These are phyloP conservation scores for Epichloe amarillans DNA, from an alignment of 2,329 filamentous ascomycete genomes.

Conservation along the genomic window DNA sequence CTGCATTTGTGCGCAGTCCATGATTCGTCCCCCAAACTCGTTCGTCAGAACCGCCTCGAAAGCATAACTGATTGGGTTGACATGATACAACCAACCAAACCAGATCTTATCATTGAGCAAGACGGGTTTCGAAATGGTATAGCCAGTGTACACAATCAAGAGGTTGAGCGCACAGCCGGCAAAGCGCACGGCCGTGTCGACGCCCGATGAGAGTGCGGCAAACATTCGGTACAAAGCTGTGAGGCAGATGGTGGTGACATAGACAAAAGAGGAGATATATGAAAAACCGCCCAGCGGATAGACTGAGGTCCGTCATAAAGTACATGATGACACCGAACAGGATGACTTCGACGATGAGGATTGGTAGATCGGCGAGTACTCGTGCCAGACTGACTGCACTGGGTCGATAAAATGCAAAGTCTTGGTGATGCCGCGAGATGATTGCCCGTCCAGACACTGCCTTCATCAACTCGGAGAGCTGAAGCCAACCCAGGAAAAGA, in stretches of 20 bases:
- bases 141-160: constrained; percentile 32
- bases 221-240: constrained; percentile 45
- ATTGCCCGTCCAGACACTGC: constrained; percentile 24
- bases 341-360: constrained; percentile 26
- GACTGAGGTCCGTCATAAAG: constrained; percentile 29
- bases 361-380: constrained; percentile 29
- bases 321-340: constrained; percentile 25
- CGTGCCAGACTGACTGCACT: constrained; percentile 22
- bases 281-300: constrained; percentile 30
- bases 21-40: constrained; percentile 39
- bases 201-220: constrained; percentile 3
- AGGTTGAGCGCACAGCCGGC: constrained; percentile 43
- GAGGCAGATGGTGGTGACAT: constrained; percentile 46
- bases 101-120: constrained; percentile 48
- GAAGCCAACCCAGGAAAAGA: constrained; percentile 27
- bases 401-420: constrained; percentile 27
- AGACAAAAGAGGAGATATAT: constrained; percentile 32
- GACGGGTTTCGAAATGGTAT: constrained; percentile 26
- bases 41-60: constrained; percentile 56
- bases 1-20: constrained; percentile 32
- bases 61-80: constrained; percentile 52
- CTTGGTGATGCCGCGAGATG: constrained; percentile 24
- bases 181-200: constrained; percentile 17
- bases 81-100: constrained; percentile 55
- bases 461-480: constrained; percentile 22